phyloP scores from a whole-genome alignment of 208 protist species.

The Leishmania braziliensis region DNA sequence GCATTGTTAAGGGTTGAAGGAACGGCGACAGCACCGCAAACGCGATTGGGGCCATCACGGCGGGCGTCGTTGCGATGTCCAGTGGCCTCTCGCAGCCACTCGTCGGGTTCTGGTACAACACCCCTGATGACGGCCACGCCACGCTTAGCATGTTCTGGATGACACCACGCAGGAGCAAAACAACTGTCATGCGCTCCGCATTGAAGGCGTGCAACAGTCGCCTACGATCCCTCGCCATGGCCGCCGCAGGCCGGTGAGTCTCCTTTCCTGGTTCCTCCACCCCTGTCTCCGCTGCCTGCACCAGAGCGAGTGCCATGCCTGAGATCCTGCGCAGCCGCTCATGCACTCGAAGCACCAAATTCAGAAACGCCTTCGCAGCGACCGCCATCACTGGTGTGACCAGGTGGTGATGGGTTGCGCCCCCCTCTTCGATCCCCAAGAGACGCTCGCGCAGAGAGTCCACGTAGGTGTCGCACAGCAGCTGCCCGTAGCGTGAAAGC shows the following conservation, averaged over 20 bases:
- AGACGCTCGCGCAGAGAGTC: constrained; percentile 60
- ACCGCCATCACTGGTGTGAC: constrained; percentile 52
- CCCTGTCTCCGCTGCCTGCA: constrained; percentile 15
- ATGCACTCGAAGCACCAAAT: constrained; percentile 59
- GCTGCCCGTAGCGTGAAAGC: constrained; percentile 58
- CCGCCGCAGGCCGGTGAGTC: background rate
- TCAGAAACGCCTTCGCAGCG: constrained; percentile 47
- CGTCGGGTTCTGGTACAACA: constrained; percentile 55
- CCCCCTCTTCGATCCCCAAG: constrained; percentile 10
- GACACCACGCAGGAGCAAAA: constrained; percentile 48
- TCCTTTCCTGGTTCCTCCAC: background rate
- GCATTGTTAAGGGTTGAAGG: constrained; percentile 55
- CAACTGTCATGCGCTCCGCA: constrained; percentile 53
- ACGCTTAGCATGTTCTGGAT: constrained; percentile 69
- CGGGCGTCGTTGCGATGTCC: constrained; percentile 26
- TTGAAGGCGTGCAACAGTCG: constrained; percentile 55
- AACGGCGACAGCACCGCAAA: constrained; percentile 59
- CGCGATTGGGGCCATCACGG: constrained; percentile 40
- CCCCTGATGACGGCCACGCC: constrained; percentile 82
- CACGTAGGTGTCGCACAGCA: constrained; percentile 80
- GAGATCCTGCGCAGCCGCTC: constrained; percentile 62
- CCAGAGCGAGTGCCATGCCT: constrained; percentile 39
- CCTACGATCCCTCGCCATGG: constrained; percentile 16
- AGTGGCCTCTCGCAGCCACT: constrained; percentile 21
- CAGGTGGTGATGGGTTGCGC: constrained; percentile 12